Percentiles rank a stretch among this genome's conserved stretches.
Evolutionary conservation across 2,329 filamentous ascomycete species (phyloP).

Genomic region (Colletotrichum cereale): DNA sequence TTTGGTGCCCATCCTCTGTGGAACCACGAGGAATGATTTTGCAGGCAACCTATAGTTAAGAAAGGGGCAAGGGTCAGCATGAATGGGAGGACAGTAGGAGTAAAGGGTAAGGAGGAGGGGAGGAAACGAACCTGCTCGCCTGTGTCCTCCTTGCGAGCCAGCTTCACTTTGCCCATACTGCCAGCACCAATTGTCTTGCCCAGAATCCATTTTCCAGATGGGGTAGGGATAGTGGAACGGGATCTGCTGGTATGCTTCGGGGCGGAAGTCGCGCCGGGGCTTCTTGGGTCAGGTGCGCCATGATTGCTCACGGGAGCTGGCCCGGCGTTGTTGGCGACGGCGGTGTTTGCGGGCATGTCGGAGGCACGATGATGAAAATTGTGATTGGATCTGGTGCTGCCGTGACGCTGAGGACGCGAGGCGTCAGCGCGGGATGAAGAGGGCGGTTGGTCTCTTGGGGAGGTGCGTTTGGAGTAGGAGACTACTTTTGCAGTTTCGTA

Average conservation of each 20-base stretch:
- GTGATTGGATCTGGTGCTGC: constrained; percentile 61
- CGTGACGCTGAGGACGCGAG: constrained; percentile 61
- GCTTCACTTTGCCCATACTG: constrained; percentile 99
- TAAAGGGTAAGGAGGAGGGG: background rate
- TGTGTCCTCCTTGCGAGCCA: constrained; percentile 90
- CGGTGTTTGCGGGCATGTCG: constrained; percentile 65
- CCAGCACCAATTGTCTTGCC: constrained; percentile 98
- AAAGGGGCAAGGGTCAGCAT: constrained; percentile 5
- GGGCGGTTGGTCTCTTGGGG: constrained; percentile 70
- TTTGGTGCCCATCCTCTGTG: constrained; percentile 84
- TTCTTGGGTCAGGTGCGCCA: constrained; percentile 59
- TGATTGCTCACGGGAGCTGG: constrained; percentile 63
- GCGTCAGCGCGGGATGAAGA: constrained; percentile 66
- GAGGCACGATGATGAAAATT: constrained; percentile 50
- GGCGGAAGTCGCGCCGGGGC: constrained; percentile 48
- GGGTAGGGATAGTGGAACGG: constrained; percentile 87
- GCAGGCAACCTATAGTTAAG: constrained; percentile 80
- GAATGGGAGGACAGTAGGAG: background rate
- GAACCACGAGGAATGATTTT: constrained; percentile 96
- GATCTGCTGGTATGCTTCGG: constrained; percentile 66
- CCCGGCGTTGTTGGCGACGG: constrained; percentile 65
- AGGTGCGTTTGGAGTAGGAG: constrained; percentile 72
- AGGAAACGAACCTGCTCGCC: constrained; percentile 81
- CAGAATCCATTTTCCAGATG: constrained; percentile 92
- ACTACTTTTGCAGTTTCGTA: constrained; percentile 79